A percentile compares a stretch with the other conserved stretches of the same genome.
These are phyloP conservation scores for Dothideomycetidae sp. DNA, from an alignment of 2,329 filamentous ascomycete species.

Conservation along the genomic window DNA sequence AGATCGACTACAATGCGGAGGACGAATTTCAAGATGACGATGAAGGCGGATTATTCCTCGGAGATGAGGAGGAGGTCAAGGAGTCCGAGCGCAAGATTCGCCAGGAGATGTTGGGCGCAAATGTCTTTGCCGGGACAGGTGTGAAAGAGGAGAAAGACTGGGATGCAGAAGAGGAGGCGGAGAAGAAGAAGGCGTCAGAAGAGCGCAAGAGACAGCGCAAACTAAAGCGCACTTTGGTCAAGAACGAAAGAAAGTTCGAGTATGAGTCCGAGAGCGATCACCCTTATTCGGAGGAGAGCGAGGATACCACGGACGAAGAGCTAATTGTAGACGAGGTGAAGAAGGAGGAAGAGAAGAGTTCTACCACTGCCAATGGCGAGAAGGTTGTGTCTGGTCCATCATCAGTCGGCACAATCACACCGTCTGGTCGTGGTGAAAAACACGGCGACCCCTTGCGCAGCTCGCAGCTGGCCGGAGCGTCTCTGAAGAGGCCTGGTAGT, in stretches of 20 bases:
- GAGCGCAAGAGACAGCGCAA: slow-evolving; percentile 60
- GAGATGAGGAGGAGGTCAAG: slow-evolving; percentile 60
- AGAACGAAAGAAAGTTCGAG: slow-evolving; percentile 72
- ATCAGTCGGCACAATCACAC: slow-evolving; percentile 57
- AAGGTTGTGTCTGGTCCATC: slow-evolving; percentile 40
- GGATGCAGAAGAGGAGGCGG: slow-evolving; percentile 54
- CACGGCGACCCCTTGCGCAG: slow-evolving; percentile 37
- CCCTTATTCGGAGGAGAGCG: slow-evolving; percentile 26
- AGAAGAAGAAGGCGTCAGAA: slow-evolving; percentile 53
- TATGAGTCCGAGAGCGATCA: slow-evolving; percentile 46
- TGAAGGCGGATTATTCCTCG: slow-evolving; percentile 62
- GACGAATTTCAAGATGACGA: slow-evolving; percentile 79
- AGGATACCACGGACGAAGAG: slow-evolving; percentile 52
- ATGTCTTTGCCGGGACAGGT: slow-evolving; percentile 53
- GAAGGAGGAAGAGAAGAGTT: slow-evolving; percentile 40
- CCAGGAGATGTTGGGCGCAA: slow-evolving; percentile 71
- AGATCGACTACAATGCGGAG: slow-evolving; percentile 51
- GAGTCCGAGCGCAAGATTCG: slow-evolving; percentile 53
- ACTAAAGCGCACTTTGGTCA: slow-evolving; percentile 66
- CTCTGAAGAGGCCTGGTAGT: slow-evolving; percentile 71
- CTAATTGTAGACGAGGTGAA: slow-evolving; percentile 43
- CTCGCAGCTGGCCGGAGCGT: slow-evolving; percentile 32
- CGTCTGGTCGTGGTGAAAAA: slow-evolving; percentile 41
- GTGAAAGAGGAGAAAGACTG: slow-evolving; percentile 33
- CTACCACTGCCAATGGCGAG: slow-evolving; percentile 31